Percentiles rank a stretch among this genome's conserved stretches.
Evolutionary conservation across 148 eudicot species (phyloP).

Genomic region (Chenopodium berlandieri): DNA sequence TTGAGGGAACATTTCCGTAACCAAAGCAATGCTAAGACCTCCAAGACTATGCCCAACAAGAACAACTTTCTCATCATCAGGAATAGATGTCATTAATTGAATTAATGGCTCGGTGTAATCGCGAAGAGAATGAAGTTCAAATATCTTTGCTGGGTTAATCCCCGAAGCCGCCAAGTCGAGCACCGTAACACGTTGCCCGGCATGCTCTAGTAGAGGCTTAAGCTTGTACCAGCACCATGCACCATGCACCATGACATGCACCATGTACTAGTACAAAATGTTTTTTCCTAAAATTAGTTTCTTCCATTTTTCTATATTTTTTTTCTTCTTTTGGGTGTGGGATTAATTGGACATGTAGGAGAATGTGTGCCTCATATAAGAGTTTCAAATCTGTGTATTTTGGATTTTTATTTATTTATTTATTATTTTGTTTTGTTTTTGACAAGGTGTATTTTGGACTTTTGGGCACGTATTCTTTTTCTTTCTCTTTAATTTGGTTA

Average conservation of each 20-base stretch:
- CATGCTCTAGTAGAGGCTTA: constrained; percentile 20
- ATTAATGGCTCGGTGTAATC: constrained; percentile 38
- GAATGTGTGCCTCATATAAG: not conserved
- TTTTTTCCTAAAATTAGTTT: not conserved
- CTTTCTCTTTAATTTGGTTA: no score
- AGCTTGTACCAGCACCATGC: constrained; percentile 53
- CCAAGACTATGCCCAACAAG: constrained; percentile 47
- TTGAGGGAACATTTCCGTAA: constrained; percentile 28
- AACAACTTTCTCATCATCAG: constrained; percentile 32
- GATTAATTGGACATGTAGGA: not conserved
- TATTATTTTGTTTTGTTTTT: not conserved
- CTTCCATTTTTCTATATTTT: not conserved
- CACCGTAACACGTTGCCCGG: constrained; percentile 34
- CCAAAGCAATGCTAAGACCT: constrained; percentile 24
- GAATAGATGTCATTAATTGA: constrained; percentile 18
- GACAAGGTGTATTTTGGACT: no score
- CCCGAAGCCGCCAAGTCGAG: constrained; percentile 40
- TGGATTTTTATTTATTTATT: not conserved
- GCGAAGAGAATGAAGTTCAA: constrained; percentile 20
- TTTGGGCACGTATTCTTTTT: no score
- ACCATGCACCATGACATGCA: constrained; percentile 41
- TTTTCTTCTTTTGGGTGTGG: not conserved
- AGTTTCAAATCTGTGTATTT: not conserved
- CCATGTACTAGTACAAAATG: constrained; percentile 47
- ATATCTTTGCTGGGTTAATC: constrained; percentile 9